Conservation (phyloP, 2,329 filamentous ascomycete genomes). For the Periconia macrospinosa region DNA sequence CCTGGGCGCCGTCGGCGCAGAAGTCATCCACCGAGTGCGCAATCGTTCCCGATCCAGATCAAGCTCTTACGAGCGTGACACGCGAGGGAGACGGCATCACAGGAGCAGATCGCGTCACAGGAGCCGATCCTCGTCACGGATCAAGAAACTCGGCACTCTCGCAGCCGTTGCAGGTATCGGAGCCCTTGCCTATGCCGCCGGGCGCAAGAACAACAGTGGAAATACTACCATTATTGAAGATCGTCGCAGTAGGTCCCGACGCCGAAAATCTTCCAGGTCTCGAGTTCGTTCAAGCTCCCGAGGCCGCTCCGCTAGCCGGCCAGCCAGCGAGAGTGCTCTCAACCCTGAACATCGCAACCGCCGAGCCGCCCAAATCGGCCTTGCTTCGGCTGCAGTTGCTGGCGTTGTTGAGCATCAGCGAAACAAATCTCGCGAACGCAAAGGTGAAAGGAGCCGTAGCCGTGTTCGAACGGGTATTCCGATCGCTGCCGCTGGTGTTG, state of each 20-base stretch:
- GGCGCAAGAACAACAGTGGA: constrained; percentile 50
- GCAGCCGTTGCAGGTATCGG: constrained; percentile 64
- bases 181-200: constrained; percentile 58
- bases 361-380: constrained; percentile 63
- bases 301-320: constrained; percentile 42
- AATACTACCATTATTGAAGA: constrained; percentile 52
- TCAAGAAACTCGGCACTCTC: constrained; percentile 59
- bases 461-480: constrained; percentile 60
- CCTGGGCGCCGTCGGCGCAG: constrained; percentile 63
- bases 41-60: constrained; percentile 47
- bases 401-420: constrained; percentile 61
- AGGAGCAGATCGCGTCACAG: constrained; percentile 33
- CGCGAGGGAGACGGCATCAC: constrained; percentile 19
- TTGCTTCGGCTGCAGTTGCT: constrained; percentile 64
- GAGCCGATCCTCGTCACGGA: constrained; percentile 43
- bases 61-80: constrained; percentile 38
- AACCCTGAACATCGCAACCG: constrained; percentile 58
- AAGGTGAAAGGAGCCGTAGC: constrained; percentile 57
- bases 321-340: constrained; percentile 41
- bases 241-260: constrained; percentile 50
- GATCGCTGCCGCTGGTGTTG: constrained; percentile 62
- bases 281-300: constrained; percentile 24
- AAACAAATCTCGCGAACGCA: constrained; percentile 59
- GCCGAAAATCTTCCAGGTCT: constrained; percentile 44
- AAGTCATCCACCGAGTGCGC: constrained; percentile 57